Evolutionary conservation across 1,284 basidiomycete genomes (phyloP), one percentile per base, ranked within the genome.

Genomic region (Flammula alnicola): DNA sequence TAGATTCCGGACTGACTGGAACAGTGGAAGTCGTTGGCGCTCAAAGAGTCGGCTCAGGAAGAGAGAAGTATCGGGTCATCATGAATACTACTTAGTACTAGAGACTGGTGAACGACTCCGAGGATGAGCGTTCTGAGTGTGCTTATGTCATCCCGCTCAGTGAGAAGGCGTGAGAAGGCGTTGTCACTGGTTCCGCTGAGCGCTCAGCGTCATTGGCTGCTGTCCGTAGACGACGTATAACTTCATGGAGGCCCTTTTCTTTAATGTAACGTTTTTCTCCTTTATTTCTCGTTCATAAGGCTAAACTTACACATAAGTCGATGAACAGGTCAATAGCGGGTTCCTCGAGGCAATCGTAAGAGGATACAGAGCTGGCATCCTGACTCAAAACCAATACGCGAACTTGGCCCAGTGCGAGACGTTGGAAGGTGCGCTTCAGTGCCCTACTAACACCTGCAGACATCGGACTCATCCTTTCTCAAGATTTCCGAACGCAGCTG

Each of bases 321-420:
- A 19, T 49, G 44, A 20, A 35, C 60, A 95, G 93, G 86, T 89
- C 54, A 79, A 89, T 51, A 73, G 71, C 51, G 95, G 95, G 1
- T 97, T 91, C 69, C 77, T 97, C 49, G 95, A 99, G 70, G 97
- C 91, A 27, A 88, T 98, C 36, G 85, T 98, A 11, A 79, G 97
- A 60, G 97, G 97, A 3, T 98, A 96, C 83, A 95, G 94, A 72
- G 85, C 90, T 39, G 94, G 93, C 19, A 86, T 98, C 55, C 83
- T 99, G 47, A 89, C 86, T 39, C 88, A 93, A 66, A 80, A 76
- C 59, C 93, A 97, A 68, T 99, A 98, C 71, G 81, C 88, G 65
- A 98, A 95, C 71, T 74, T 99, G 65, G 93, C 92, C 3, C 97
- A 99, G 73, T 99, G 97, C 80, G 97, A 99, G 74, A 95, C 85